Evolutionary conservation across 371 early-diverging fungal species (phyloP).

Genomic region (Blastocladiella emersonii): DNA sequence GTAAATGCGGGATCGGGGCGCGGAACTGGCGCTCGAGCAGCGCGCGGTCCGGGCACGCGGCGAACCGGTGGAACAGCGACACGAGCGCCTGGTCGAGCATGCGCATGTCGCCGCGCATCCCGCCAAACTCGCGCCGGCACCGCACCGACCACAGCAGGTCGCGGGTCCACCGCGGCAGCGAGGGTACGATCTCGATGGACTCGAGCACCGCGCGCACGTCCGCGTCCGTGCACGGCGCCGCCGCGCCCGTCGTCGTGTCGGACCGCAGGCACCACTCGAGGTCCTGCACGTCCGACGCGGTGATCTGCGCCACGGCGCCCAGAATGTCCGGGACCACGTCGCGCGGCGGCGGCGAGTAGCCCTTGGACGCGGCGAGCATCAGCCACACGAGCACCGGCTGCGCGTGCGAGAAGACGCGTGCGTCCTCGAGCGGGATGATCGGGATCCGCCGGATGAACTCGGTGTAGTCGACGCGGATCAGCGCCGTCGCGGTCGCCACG

Average conservation of each 20-base stretch:
- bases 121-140: conserved; percentile 2
- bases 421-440: conserved; percentile 3
- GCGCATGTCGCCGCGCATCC: neutral
- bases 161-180: neutral
- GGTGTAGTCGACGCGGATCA: neutral
- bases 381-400: neutral
- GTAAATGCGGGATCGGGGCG: neutral
- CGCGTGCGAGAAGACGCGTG: neutral
- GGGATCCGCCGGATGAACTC: conserved; percentile 1
- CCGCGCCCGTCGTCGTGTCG: neutral
- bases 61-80: neutral
- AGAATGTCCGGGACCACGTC: neutral
- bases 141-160: neutral
- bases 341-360: neutral
- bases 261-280: neutral
- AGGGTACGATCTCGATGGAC: neutral
- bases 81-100: neutral
- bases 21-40: neutral
- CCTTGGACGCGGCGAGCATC: neutral
- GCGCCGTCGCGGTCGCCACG: neutral
- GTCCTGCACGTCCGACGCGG: neutral
- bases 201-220: neutral
- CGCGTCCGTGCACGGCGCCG: neutral
- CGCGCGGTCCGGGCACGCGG: neutral
- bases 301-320: neutral